Percentiles rank a stretch among this genome's conserved stretches.
Conservation (phyloP, 768 basidiomycete species). For the Russula abietina region DNA sequence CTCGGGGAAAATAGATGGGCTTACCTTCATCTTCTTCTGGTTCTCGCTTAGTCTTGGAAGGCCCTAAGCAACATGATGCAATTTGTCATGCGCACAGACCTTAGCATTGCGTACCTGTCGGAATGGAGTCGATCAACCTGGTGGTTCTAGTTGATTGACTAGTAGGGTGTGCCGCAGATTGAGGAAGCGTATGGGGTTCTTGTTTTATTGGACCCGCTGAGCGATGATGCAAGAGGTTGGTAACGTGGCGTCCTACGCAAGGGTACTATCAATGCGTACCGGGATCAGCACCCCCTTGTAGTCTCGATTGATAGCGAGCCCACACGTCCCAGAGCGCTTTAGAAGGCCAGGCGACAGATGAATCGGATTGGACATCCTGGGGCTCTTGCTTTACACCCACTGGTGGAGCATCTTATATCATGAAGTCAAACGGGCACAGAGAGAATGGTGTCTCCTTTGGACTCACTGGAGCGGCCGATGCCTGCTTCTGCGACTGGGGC, state of each 20-base stretch:
- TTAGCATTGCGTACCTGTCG: conserved; percentile 9
- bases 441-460: background rate
- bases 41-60: conserved; percentile 3
- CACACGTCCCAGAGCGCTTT: conserved; percentile 6
- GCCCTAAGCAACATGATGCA: background rate
- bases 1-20: background rate
- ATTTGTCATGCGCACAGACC: background rate
- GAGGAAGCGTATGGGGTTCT: background rate
- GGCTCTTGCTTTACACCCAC: conserved; percentile 14
- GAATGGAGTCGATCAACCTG: background rate
- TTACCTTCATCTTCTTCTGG: conserved; percentile 6
- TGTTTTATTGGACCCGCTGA: background rate
- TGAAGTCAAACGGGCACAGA: background rate
- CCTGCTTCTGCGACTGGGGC: too few species aligned
- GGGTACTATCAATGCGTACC: background rate
- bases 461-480: background rate
- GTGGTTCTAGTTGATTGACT: conserved; percentile 2
- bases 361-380: background rate
- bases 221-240: background rate
- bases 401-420: background rate
- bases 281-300: background rate
- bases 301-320: conserved; percentile 9
- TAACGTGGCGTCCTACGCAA: background rate
- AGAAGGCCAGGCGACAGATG: background rate
- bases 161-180: background rate